Evolutionary conservation across 768 basidiomycete species (phyloP).

Genomic region (Rhodotorula babjevae): DNA sequence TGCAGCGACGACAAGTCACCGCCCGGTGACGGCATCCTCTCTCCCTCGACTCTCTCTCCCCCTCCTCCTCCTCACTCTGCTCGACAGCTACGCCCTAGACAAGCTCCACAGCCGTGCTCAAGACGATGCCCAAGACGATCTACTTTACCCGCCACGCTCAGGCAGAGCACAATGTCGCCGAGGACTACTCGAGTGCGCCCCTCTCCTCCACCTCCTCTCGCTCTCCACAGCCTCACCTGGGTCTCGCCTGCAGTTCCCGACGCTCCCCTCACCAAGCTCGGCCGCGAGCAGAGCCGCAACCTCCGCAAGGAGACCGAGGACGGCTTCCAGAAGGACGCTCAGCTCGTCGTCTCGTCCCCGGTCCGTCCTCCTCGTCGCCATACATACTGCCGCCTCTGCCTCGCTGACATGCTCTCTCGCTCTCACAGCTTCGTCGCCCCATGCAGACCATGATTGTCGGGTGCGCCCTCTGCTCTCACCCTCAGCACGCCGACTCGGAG

Average conservation of each 20-base stretch:
- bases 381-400: not conserved
- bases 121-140: constrained; percentile 11
- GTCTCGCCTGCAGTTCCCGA: constrained; percentile 37
- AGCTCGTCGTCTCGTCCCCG: constrained; percentile 44
- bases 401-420: not conserved
- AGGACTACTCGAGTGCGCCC: constrained; percentile 44
- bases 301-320: constrained; percentile 44
- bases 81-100: too few species aligned
- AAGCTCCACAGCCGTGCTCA: too few species aligned
- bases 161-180: constrained; percentile 41
- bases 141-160: constrained; percentile 44
- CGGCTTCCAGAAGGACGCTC: constrained; percentile 42
- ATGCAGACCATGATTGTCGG: constrained; percentile 43
- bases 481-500: too few species aligned
- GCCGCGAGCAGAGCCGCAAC: constrained; percentile 42
- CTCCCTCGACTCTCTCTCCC: too few species aligned
- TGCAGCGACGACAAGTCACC: too few species aligned
- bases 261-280: constrained; percentile 45
- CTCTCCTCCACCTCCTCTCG: not conserved
- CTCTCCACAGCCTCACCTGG: not conserved
- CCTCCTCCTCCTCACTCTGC: too few species aligned
- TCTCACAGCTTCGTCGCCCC: constrained; percentile 40
- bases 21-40: too few species aligned
- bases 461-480: not conserved
- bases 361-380: not conserved